A percentile compares a stretch with the other conserved stretches of the same genome.
Conservation (phyloP, 2,329 filamentous ascomycete genomes). For the Fusarium veterinarium region DNA sequence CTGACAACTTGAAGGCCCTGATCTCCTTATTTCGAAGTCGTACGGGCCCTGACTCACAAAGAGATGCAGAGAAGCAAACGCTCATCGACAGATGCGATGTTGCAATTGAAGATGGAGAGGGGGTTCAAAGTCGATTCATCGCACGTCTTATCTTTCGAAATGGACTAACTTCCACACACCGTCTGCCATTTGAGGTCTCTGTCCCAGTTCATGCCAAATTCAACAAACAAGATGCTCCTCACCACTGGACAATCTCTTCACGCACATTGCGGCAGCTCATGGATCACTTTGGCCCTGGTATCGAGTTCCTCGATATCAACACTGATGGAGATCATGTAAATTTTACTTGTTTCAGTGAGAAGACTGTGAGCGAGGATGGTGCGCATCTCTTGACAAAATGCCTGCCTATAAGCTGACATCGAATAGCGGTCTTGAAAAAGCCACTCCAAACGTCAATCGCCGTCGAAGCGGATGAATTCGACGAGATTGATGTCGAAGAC, state of each 20-base stretch:
- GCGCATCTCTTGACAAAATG: conserved; percentile 15
- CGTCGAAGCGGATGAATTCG: conserved; percentile 80
- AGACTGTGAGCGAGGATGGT: conserved; percentile 72
- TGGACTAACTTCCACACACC: conserved; percentile 81
- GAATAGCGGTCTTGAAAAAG: conserved; percentile 78
- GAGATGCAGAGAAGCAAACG: conserved; percentile 72
- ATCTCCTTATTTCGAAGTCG: conserved; percentile 80
- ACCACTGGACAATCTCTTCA: conserved; percentile 79
- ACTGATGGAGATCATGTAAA: conserved; percentile 78
- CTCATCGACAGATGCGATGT: conserved; percentile 81
- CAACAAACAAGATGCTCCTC: conserved; percentile 71
- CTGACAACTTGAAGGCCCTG: conserved; percentile 61
- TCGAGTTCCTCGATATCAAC: conserved; percentile 83
- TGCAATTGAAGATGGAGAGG: conserved; percentile 75
- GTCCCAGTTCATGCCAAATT: conserved; percentile 84
- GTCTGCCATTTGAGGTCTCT: conserved; percentile 78
- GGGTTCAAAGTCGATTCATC: conserved; percentile 78
- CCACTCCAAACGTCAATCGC: conserved; percentile 84
- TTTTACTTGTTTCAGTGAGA: conserved; percentile 86
- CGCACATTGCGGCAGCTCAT: conserved; percentile 78
- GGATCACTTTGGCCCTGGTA: conserved; percentile 83
- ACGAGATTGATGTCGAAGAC: conserved; percentile 78
- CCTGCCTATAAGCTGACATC: conserved; percentile 16
- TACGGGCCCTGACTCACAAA: conserved; percentile 65
- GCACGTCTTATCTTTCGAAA: conserved; percentile 80